Evolutionary conservation across 352 stramenopile genomes (phyloP), one percentile per base, ranked within the genome.

Genomic region (Thraustotheca clavata): DNA sequence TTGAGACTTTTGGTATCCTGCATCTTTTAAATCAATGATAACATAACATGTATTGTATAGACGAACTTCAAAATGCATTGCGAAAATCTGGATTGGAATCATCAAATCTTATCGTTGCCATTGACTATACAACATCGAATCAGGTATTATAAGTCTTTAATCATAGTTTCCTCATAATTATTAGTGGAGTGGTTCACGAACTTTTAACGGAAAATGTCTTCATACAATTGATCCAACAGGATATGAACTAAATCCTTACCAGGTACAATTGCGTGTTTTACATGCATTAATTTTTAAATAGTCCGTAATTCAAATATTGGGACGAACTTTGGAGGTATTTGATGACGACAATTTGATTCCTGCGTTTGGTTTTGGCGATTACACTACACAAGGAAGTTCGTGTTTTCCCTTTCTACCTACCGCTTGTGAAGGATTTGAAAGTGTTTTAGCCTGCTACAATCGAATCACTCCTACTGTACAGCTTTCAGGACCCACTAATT

Each of bases 331-430:
- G 3, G 80, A 85, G 48, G 71, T 77, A 26, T 90, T 92, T 31
- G 83, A 91, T 59, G 83, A 92, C 55, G 83, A 92, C 59, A 82
- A 85, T 35, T 76, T 88, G 39, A 92, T 92, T 43, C 81, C 83
- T 14, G 74, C 79, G 20, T 89, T 71, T 36, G 80, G 77, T 0
- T 91, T 91, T 67, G 83, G 80, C 12, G 80, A 92, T 35, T 55
- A 73, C 31, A 72, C 59, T 5, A 89, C 79, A 0, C 72, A 73
- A 11, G 69, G 70, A 18, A 67, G 78, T 14, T 54, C 54, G 14
- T 88, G 78, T 47, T 87, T 87, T 57, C 71, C 75, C 7, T 76
- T 87, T 0, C 65, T 70, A 8, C 35, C 59, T 8, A 63, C 75
- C 14, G 69, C 70, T 36, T 54, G 88, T 76, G 59, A 71, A 18